Evolutionary conservation across 768 basidiomycete species (phyloP).

Genomic region (Rhodotorula taiwanensis): DNA sequence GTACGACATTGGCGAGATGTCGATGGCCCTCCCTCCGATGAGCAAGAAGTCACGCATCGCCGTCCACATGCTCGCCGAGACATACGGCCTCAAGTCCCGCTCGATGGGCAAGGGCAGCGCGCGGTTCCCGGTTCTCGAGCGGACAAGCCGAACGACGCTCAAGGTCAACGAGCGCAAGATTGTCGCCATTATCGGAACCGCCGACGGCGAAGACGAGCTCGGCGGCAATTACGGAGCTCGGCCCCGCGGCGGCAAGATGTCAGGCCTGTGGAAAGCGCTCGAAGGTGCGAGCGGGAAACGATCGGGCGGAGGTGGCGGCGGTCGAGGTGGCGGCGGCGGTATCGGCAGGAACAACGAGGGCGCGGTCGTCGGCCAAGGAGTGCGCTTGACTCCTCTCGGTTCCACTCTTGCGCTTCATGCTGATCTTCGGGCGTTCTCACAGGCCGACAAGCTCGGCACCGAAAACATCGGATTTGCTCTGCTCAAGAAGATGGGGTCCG

Average conservation of each 20-base stretch:
- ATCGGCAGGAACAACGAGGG: conserved; percentile 35
- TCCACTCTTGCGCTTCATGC: neutral
- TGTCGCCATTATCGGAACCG: conserved; percentile 44
- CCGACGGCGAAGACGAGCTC: conserved; percentile 41
- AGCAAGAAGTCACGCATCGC: conserved; percentile 62
- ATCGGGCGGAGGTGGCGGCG: conserved; percentile 13
- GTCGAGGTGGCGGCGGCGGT: conserved; percentile 16
- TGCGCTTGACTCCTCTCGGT: neutral
- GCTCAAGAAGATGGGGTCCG: conserved; percentile 72
- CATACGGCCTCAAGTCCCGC: conserved; percentile 65
- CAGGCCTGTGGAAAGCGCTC: conserved; percentile 39
- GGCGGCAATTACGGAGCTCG: conserved; percentile 5
- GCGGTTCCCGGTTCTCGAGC: conserved; percentile 69
- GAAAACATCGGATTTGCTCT: conserved; percentile 81
- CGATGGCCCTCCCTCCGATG: conserved; percentile 71
- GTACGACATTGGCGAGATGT: conserved; percentile 52
- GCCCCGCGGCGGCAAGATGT: conserved; percentile 36
- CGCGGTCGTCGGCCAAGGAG: conserved; percentile 27
- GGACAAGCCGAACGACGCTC: conserved; percentile 58
- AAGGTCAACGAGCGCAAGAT: conserved; percentile 60
- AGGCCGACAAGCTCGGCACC: conserved; percentile 67
- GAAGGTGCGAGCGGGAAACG: conserved; percentile 32
- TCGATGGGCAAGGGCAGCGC: conserved; percentile 64
- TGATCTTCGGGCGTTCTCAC: neutral
- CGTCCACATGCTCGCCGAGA: conserved; percentile 71